These are phyloP conservation scores for Sungouiozyma ichnusensis DNA, from an alignment of 805 yeast species.

Conservation along the genomic window DNA sequence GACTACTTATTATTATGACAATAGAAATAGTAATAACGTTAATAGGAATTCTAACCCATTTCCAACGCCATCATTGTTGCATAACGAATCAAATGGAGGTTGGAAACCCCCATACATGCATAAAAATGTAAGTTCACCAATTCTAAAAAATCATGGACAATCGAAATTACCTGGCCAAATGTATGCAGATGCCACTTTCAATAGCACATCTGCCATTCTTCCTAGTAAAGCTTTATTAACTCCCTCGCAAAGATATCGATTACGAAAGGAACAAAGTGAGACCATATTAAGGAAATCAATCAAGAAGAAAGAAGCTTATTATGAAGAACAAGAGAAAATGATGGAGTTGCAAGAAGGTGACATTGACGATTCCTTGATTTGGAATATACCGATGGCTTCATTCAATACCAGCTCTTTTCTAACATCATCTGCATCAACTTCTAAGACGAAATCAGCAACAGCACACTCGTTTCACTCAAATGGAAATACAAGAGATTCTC, in stretches of 20 bases:
- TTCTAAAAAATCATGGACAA: slow-evolving; percentile 2
- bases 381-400: slow-evolving; percentile 45
- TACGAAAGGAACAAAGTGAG: slow-evolving; percentile 31
- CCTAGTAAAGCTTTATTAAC: slow-evolving; percentile 20
- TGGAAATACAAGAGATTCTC: slow-evolving; percentile 1
- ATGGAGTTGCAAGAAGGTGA: slow-evolving; percentile 21
- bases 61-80: not conserved
- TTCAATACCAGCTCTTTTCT: slow-evolving; percentile 24
- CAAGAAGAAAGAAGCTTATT: slow-evolving; percentile 30
- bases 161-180: slow-evolving; percentile 1
- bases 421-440: slow-evolving; percentile 1
- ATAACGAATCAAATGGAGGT: slow-evolving; percentile 1
- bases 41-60: not conserved
- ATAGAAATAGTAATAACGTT: not conserved
- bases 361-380: slow-evolving; percentile 34
- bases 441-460: not conserved
- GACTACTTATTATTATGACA: slow-evolving; percentile 3
- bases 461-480: not conserved
- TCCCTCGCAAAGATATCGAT: slow-evolving; percentile 34
- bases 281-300: slow-evolving; percentile 26
- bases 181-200: slow-evolving; percentile 5
- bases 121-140: slow-evolving; percentile 6
- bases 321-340: slow-evolving; percentile 26
- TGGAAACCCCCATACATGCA: slow-evolving; percentile 2
- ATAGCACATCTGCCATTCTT: slow-evolving; percentile 10